Evolutionary conservation across 352 stramenopile species (phyloP).

Genomic region (Phytophthora pisi): DNA sequence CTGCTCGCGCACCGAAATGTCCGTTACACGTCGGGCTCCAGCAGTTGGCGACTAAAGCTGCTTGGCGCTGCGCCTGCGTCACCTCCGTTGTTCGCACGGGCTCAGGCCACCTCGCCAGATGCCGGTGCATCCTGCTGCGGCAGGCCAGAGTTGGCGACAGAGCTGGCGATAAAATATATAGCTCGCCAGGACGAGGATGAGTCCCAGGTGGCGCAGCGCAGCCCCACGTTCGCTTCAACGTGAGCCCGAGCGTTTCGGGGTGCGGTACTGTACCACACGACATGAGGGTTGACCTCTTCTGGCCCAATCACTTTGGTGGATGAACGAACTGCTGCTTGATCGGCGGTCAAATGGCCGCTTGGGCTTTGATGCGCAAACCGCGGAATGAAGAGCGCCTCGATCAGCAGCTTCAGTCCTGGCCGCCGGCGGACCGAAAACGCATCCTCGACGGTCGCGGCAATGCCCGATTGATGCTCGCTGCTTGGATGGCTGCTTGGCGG

Average conservation of each 20-base stretch:
- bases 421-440: slow-evolving; percentile 11
- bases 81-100: slow-evolving; percentile 1
- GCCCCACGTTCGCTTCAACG: slow-evolving; percentile 7
- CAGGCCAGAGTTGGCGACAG: not conserved
- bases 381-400: not conserved
- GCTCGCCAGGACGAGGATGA: not conserved
- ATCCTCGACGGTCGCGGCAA: slow-evolving; percentile 17
- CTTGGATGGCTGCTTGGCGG: slow-evolving; percentile 26
- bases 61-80: slow-evolving; percentile 13
- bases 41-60: not conserved
- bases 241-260: not conserved
- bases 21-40: slow-evolving; percentile 24
- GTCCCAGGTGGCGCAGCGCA: not conserved
- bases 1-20: slow-evolving; percentile 17
- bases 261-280: not conserved
- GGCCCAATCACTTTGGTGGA: not conserved
- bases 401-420: slow-evolving; percentile 6
- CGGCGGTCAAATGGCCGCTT: not conserved
- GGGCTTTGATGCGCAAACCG: slow-evolving; percentile 12
- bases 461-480: slow-evolving; percentile 5
- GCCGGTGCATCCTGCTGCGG: not conserved
- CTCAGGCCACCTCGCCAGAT: not conserved
- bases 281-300: not conserved
- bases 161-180: not conserved
- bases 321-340: not conserved